phyloP scores from a whole-genome alignment of 2,329 filamentous ascomycete genomes.

The Bertia moriformis region DNA sequence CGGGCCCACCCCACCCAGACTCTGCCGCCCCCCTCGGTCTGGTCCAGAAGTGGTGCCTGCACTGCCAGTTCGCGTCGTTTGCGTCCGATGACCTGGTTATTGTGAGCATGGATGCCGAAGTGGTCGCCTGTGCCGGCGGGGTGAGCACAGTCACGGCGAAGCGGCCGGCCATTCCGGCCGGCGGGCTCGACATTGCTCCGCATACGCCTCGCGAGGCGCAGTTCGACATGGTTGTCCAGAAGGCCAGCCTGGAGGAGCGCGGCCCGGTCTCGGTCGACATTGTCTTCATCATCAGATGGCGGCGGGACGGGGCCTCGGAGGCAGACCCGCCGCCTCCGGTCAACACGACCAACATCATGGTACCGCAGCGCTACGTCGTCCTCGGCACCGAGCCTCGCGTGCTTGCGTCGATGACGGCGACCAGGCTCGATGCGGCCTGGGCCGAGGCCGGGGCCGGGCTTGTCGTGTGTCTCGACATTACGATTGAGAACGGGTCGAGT shows the following conservation, averaged over 20 bases:
- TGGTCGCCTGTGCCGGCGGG: slow-evolving; percentile 45
- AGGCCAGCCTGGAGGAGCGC: slow-evolving; percentile 68
- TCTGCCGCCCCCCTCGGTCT: slow-evolving; percentile 35
- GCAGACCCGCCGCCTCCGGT: slow-evolving; percentile 13
- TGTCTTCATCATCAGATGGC: slow-evolving; percentile 65
- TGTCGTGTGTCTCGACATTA: slow-evolving; percentile 36
- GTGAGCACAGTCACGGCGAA: slow-evolving; percentile 39
- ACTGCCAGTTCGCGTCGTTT: slow-evolving; percentile 63
- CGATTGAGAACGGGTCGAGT: slow-evolving; percentile 82
- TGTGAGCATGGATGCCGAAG: slow-evolving; percentile 42
- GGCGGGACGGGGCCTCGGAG: slow-evolving; percentile 23
- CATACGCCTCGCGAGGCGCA: slow-evolving; percentile 57
- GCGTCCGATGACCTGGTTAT: slow-evolving; percentile 58
- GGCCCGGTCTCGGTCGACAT: slow-evolving; percentile 62
- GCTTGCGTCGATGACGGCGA: slow-evolving; percentile 35
- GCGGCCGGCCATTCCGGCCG: slow-evolving; percentile 18
- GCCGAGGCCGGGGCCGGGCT: slow-evolving; percentile 20
- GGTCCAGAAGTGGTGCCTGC: slow-evolving; percentile 67
- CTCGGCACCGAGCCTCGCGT: slow-evolving; percentile 78
- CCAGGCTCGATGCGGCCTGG: too few species aligned
- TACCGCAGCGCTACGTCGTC: slow-evolving; percentile 61
- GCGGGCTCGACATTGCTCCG: slow-evolving; percentile 37
- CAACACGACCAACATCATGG: slow-evolving; percentile 56
- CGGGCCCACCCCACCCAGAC: slow-evolving; percentile 16
- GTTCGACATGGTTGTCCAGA: slow-evolving; percentile 64